Evolutionary conservation across 495 filamentous ascomycete species (phyloP), one percentile per base, ranked within the genome.

Genomic region (Mycothermus thermophilus): DNA sequence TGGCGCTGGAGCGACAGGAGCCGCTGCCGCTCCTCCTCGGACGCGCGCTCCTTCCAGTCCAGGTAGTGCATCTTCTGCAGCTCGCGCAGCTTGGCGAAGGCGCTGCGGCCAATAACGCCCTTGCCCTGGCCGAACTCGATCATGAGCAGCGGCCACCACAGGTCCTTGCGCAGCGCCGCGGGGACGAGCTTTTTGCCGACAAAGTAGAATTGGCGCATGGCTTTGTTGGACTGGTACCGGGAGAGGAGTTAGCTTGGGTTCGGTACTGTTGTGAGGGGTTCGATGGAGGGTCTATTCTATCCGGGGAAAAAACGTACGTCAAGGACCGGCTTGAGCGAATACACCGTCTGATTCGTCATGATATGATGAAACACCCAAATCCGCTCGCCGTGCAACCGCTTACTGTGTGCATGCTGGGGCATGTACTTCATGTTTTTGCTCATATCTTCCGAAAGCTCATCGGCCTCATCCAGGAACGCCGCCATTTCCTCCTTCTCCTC

Each of bases 131-230:
- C 32, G 56, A 96, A 84, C 46, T 74, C 60, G 26, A 94, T 74
- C 26, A 77, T 68, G 38, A 74, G 83, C 49, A 90, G 68, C 0
- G 83, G 81, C n/a, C 58, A 59, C 90, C 90, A 97, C 57, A 87
- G 72, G 55, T 97, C 90, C 61, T 84, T 86, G 40, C 90, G 84
- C 28, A 96, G 58, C 32, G 70, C 64, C 35, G 74, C 53, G 4
- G 86, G 86, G 22, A 79, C 67, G 41, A 82, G 79, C 50, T 97
- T 90, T 61, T 93, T 93, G 64, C 87, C 90, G 32, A 84, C 77
- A 67, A 75, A 93, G 44, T 83, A 65, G 40, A 94, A 60, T 58
- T 97, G 90, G 31, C 66, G 62, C 36, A 92, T 58, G 38, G 75
- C 62, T 38, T 62, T 68, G 57, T 72, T 72, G 60, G 79, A 68